phyloP scores from a whole-genome alignment of 2,329 filamentous ascomycete genomes.

The Xylaria sp. region DNA sequence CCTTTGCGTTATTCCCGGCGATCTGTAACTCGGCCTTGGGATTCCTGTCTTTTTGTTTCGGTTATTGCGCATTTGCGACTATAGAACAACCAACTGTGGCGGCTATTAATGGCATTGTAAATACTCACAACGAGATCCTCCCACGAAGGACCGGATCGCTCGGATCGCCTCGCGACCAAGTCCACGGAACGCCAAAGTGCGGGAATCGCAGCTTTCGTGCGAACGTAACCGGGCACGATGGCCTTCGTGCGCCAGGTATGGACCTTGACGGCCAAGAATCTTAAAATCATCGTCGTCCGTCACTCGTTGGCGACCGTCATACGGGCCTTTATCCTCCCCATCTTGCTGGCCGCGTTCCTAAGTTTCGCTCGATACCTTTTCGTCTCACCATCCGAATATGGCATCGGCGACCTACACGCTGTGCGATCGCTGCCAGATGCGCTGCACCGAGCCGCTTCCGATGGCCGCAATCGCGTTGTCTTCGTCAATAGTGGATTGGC shows the following conservation, averaged over 20 bases:
- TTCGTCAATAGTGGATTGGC: constrained; percentile 80
- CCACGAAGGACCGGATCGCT: constrained; percentile 31
- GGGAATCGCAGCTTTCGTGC: constrained; percentile 13
- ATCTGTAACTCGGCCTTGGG: background rate
- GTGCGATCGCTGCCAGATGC: constrained; percentile 74
- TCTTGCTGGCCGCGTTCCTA: constrained; percentile 69
- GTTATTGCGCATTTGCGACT: background rate
- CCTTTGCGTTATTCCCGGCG: background rate
- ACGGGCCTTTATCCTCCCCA: constrained; percentile 69
- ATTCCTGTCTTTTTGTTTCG: background rate
- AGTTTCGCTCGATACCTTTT: constrained; percentile 85
- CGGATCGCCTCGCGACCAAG: constrained; percentile 25
- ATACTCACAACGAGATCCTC: constrained; percentile 12
- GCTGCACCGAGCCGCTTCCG: constrained; percentile 64
- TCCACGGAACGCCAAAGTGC: constrained; percentile 18
- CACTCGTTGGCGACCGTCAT: constrained; percentile 63
- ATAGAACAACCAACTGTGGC: constrained; percentile 3
- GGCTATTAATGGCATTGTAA: constrained; percentile 32
- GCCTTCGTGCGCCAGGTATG: constrained; percentile 66
- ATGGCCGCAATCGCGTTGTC: constrained; percentile 74
- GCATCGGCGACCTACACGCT: constrained; percentile 71
- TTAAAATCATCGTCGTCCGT: constrained; percentile 67
- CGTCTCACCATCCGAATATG: constrained; percentile 78
- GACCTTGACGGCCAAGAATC: constrained; percentile 72
- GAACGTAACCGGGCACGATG: constrained; percentile 53